Evolutionary conservation across 371 early-diverging fungal species (phyloP), one percentile per base, ranked within the genome.

Genomic region (Mucor piriformis): DNA sequence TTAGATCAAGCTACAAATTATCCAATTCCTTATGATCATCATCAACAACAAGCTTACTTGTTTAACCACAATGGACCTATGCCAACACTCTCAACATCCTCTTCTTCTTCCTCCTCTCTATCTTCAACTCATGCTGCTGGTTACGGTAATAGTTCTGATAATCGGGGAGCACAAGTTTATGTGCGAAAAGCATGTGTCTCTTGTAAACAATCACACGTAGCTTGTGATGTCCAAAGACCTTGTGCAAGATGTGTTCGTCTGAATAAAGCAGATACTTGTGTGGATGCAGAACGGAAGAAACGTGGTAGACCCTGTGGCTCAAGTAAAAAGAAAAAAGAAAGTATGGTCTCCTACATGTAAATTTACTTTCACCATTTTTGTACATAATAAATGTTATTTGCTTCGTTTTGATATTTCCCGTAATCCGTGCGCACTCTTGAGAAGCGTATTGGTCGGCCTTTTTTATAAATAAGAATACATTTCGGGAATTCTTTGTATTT

Each of bases 271-370:
- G 78, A 79, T 37, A 67, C 74, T 0, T 86, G 84, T 57, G 72
- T 79, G 2, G 84, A 86, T 59, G 80, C 84, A 3, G 79, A 74
- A 48, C 63, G 84, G 43, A 86, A 86, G 58, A 82, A 82, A 54
- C 69, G 84, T 23, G 86, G 86, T 1, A 69, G 83, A 37, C 83
- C 83, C 34, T 70, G 70, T 33, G 76, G 76, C 1, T 70, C 76
- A 3, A 59, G 68, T 13, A 76, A 76, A 46, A 73, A 73, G 57
- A 63, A 61, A 34, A 61, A 61, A 33, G 62, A 50, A 42, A 18
- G 32, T 7, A 40, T 50, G 50, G 46, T 24, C 2, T 46, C 46
- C 8, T 46, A 46, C 15, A 6, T 46, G 12, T 46, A 46, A 46
- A 13, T 24, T 24, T 16, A 16, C 18, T 42, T 42, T 42, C 6